phyloP scores from a whole-genome alignment of 2,329 filamentous ascomycete species.

The Pseudogymnoascus sp. region DNA sequence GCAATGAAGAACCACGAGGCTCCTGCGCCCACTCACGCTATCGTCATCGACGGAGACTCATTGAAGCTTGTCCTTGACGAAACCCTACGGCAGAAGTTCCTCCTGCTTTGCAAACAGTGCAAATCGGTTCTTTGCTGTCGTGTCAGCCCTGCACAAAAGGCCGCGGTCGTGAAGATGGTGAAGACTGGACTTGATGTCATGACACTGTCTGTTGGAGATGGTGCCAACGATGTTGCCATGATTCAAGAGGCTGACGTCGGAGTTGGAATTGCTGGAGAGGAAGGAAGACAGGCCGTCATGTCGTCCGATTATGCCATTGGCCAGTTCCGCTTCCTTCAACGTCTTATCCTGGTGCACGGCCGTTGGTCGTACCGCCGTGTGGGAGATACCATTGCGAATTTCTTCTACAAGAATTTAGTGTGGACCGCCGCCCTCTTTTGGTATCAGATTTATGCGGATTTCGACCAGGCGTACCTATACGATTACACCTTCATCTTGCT shows the following conservation, averaged over 20 bases:
- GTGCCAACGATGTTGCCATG: slow-evolving; percentile 95
- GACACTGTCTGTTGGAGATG: slow-evolving; percentile 88
- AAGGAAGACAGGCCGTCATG: slow-evolving; percentile 91
- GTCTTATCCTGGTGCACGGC: slow-evolving; percentile 82
- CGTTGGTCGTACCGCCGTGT: slow-evolving; percentile 94
- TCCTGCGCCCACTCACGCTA: slow-evolving; percentile 78
- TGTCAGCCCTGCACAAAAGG: slow-evolving; percentile 95
- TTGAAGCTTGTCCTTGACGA: slow-evolving; percentile 83
- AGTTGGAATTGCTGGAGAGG: slow-evolving; percentile 88
- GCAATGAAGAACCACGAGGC: slow-evolving; percentile 81
- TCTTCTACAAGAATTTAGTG: slow-evolving; percentile 99
- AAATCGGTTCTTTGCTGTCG: slow-evolving; percentile 94
- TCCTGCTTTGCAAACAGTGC: slow-evolving; percentile 94
- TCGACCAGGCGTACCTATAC: slow-evolving; percentile 93
- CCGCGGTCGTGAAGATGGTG: slow-evolving; percentile 92
- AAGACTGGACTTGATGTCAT: slow-evolving; percentile 93
- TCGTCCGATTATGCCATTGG: slow-evolving; percentile 93
- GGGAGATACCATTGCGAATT: slow-evolving; percentile 91
- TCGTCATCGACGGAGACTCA: slow-evolving; percentile 92
- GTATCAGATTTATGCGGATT: slow-evolving; percentile 94
- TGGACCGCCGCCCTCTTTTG: slow-evolving; percentile 97
- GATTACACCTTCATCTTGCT: slow-evolving; percentile 97
- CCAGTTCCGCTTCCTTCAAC: slow-evolving; percentile 82
- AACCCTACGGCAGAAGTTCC: slow-evolving; percentile 78
- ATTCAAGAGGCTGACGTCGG: slow-evolving; percentile 97